Conservation (phyloP, 331 rosid genomes). For the Quercus tomentella region DNA sequence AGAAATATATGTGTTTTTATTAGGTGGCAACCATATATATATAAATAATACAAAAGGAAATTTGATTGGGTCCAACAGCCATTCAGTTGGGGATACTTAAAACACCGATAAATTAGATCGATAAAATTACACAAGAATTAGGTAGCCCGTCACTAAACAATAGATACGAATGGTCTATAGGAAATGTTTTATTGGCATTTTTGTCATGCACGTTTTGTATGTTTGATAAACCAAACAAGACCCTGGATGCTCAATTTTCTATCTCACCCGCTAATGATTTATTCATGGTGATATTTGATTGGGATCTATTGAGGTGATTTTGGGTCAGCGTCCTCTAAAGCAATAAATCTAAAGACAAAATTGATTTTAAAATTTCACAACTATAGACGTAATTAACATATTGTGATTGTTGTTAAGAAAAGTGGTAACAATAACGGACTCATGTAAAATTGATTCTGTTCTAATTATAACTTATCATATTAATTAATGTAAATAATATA, state of each 20-base stretch:
- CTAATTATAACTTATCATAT: too few relatives aligned
- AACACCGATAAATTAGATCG: background rate
- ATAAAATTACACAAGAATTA: conserved; percentile 15
- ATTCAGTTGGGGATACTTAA: conserved; percentile 44
- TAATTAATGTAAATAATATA: too few relatives aligned
- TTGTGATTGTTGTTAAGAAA: too few relatives aligned
- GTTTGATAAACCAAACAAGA: background rate
- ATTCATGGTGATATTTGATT: too few relatives aligned
- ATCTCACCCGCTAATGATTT: background rate
- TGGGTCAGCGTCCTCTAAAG: too few relatives aligned
- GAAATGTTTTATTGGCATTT: background rate
- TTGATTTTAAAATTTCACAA: too few relatives aligned
- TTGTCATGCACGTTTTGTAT: background rate
- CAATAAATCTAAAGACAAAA: too few relatives aligned
- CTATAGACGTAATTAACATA: too few relatives aligned
- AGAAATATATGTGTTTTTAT: conserved; percentile 4
- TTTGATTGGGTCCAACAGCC: conserved; percentile 47
- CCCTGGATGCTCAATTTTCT: background rate
- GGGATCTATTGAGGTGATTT: too few relatives aligned
- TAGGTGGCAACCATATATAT: background rate
- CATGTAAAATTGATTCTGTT: too few relatives aligned
- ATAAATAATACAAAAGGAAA: conserved; percentile 1
- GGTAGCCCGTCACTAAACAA: conserved; percentile 45
- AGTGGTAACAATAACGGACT: too few relatives aligned
- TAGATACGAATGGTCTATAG: background rate